These are phyloP conservation scores for Boletus sp. DNA, from an alignment of 768 basidiomycete genomes.

Conservation along the genomic window DNA sequence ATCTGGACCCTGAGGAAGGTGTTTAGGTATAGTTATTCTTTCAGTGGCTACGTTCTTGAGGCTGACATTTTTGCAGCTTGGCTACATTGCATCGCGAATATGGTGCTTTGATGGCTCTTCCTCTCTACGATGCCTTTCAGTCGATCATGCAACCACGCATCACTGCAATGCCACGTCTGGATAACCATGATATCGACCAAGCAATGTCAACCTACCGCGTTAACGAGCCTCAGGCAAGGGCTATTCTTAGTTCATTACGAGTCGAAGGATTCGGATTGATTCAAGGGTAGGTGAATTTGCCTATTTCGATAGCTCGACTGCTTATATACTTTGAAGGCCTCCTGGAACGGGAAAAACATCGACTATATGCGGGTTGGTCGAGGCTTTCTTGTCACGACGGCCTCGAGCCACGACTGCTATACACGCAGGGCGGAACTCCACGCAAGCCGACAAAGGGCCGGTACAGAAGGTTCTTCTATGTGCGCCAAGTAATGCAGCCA, in stretches of 20 bases:
- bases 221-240: constrained; percentile 93
- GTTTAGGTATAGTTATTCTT: constrained; percentile 55
- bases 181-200: constrained; percentile 51
- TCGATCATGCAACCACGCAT: constrained; percentile 70
- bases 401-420: constrained; percentile 47
- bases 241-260: constrained; percentile 73
- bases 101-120: constrained; percentile 77
- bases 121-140: constrained; percentile 76
- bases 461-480: constrained; percentile 83
- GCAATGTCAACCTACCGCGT: constrained; percentile 71
- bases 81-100: constrained; percentile 93
- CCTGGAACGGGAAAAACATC: constrained; percentile 99
- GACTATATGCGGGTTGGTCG: constrained; percentile 93
- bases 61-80: constrained; percentile 50
- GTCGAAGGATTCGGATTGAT: constrained; percentile 84
- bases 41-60: background rate
- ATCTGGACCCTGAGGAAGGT: constrained; percentile 78
- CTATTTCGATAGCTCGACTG: background rate
- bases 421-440: constrained; percentile 43
- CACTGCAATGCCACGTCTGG: constrained; percentile 42
- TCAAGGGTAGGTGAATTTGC: constrained; percentile 71
- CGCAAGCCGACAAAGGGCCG: constrained; percentile 41
- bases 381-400: constrained; percentile 70
- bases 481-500: constrained; percentile 97
- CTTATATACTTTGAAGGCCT: constrained; percentile 52